Evolutionary conservation across 306 rosid species (phyloP).

Genomic region (Lablab purpureus): DNA sequence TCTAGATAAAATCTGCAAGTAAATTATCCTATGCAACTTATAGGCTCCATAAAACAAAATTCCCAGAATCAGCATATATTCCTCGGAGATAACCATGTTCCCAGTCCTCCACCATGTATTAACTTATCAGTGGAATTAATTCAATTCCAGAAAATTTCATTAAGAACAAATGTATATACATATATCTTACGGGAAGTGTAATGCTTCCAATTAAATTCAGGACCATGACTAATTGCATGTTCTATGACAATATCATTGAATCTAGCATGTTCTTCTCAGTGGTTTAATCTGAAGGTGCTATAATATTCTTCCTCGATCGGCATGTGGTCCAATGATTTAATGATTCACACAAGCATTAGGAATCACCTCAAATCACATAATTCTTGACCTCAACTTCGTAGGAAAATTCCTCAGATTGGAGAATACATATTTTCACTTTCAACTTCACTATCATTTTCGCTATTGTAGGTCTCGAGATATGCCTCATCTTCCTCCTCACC

Average conservation of each 20-base stretch:
- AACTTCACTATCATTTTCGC: constrained; percentile 52
- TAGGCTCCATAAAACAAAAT: neutral
- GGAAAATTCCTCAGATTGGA: constrained; percentile 47
- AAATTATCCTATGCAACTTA: neutral
- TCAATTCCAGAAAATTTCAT: constrained; percentile 19
- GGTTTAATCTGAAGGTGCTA: constrained; percentile 36
- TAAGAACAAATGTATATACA: constrained; percentile 35
- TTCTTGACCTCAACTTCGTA: constrained; percentile 45
- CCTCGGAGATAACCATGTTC: constrained; percentile 9
- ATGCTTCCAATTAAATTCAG: constrained; percentile 12
- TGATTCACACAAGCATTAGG: constrained; percentile 4
- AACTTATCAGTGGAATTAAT: neutral
- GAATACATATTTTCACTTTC: constrained; percentile 48
- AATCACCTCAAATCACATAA: constrained; percentile 31
- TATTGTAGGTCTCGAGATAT: constrained; percentile 56
- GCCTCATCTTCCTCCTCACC: constrained; percentile 64
- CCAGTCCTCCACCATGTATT: constrained; percentile 21
- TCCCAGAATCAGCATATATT: constrained; percentile 20
- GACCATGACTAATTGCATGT: constrained; percentile 26
- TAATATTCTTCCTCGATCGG: constrained; percentile 28
- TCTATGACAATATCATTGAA: constrained; percentile 36
- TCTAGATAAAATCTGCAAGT: neutral
- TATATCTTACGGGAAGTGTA: constrained; percentile 28
- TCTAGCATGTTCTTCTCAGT: constrained; percentile 8
- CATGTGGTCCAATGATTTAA: neutral